Percentiles rank a stretch among this genome's conserved stretches.
Conservation (phyloP, 129 eudicot genomes). For the Flaveria sonorensis region DNA sequence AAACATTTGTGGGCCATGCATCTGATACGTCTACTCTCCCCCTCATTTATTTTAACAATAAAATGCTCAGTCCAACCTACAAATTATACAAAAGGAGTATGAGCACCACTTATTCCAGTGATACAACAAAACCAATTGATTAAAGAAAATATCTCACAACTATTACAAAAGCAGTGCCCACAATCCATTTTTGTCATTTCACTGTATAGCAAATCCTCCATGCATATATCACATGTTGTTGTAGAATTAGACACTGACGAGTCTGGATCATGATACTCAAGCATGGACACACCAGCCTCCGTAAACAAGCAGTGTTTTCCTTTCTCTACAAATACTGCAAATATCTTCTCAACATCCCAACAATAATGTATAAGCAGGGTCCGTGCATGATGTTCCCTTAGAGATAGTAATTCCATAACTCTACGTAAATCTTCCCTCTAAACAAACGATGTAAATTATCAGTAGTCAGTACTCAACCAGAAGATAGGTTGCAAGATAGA, state of each 20-base stretch:
- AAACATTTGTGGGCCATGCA: slow-evolving; percentile 94
- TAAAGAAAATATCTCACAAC: slow-evolving; percentile 51
- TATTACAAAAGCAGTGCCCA: slow-evolving; percentile 90
- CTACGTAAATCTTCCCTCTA: slow-evolving; percentile 86
- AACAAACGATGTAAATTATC: slow-evolving; percentile 19
- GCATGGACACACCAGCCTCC: slow-evolving; percentile 67
- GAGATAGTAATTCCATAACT: slow-evolving; percentile 76
- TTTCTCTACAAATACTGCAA: slow-evolving; percentile 74
- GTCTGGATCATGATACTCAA: slow-evolving; percentile 40
- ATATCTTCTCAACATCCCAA: slow-evolving; percentile 87
- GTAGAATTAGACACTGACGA: slow-evolving; percentile 47
- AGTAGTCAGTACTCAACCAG: slow-evolving; percentile 13
- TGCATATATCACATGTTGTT: slow-evolving; percentile 70
- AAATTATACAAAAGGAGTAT: not conserved
- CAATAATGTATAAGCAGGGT: slow-evolving; percentile 83
- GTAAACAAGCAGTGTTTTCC: slow-evolving; percentile 69
- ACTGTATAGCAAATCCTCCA: slow-evolving; percentile 67
- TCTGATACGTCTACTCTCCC: slow-evolving; percentile 80
- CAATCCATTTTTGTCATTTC: slow-evolving; percentile 86
- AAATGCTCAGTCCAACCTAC: slow-evolving; percentile 95
- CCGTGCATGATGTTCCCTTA: slow-evolving; percentile 87
- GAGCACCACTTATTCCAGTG: not conserved
- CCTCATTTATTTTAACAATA: slow-evolving; percentile 84
- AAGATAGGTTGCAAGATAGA: slow-evolving; percentile 10
- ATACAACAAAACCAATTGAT: not conserved